Conservation (phyloP, 2,329 filamentous ascomycete genomes). For the Fusarium hainanense region DNA sequence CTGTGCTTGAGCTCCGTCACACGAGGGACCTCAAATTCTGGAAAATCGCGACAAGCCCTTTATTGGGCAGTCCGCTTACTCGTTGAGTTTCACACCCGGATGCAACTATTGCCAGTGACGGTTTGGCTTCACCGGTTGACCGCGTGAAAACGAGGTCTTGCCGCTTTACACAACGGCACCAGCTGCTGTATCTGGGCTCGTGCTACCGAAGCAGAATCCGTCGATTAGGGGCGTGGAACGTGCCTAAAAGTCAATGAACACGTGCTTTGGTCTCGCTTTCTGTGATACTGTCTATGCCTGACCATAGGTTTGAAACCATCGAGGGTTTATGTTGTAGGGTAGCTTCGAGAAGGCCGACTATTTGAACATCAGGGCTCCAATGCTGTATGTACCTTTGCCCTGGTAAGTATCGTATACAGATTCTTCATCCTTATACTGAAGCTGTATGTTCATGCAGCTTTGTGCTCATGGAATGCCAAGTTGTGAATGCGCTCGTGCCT, state of each 20-base stretch:
- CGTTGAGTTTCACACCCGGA: conserved; percentile 18
- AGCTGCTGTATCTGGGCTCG: conserved; percentile 43
- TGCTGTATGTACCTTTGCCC: not conserved
- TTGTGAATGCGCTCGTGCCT: not conserved
- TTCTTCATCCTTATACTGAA: not conserved
- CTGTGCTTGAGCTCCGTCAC: conserved; percentile 27
- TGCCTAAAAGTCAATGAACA: not conserved
- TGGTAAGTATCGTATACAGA: not conserved
- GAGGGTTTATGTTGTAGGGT: not conserved
- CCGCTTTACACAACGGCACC: conserved; percentile 36
- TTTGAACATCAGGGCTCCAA: not conserved
- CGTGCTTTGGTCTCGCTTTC: not conserved
- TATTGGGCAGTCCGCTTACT: conserved; percentile 36
- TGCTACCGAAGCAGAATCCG: conserved; percentile 9
- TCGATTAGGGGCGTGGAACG: conserved; percentile 12
- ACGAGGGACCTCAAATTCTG: conserved; percentile 30
- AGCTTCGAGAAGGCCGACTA: not conserved
- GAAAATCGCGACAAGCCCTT: conserved; percentile 42
- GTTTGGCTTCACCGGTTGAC: conserved; percentile 27
- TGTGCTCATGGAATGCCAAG: not conserved
- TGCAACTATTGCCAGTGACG: conserved; percentile 20
- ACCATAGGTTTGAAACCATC: not conserved
- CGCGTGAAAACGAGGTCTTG: conserved; percentile 42
- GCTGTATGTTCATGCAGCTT: not conserved
- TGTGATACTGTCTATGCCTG: not conserved